Base-by-base conservation (phyloP, 495 filamentous ascomycete species). In the Xylaria cubensis region DNA sequence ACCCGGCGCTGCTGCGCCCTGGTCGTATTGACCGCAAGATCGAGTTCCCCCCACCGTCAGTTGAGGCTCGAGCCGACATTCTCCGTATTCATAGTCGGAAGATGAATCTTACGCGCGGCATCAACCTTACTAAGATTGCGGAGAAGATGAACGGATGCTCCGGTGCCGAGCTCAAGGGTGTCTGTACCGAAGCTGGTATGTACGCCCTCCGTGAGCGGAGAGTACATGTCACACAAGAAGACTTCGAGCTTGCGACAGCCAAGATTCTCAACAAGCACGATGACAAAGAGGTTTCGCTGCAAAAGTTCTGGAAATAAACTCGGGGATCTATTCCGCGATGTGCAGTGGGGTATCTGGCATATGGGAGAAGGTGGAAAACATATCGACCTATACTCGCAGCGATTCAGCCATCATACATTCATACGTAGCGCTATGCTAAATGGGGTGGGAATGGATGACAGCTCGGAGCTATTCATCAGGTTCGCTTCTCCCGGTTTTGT, bases 211-310 rank as follows among this genome's bases (percentile, higher is more conserved):
- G 96, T 72, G 96, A 99, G 83, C 86, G 96, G 79, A 90, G 96
- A 74, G 96, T 98, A 68, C 96, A 99, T 79, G 96, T 99, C 71
- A 99, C 96, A 42, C 96, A 99, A 82, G 96, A 99, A 83, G 96
- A 99, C 85, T 99, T 99, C 80, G 96, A 99, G 81, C 87, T 99
- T 74, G 96, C 96, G 34, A 98, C 97, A 4, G 96, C 96, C 78
- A 99, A 99, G 92, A 95, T 99, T 64, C 89, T 99, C 79, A 98
- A 98, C 87, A 98, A 98, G 87, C 96, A 99, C 80, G 96, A 99
- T 77, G 96, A 99, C 81, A 99, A 98, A 87, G 94, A 97, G 82
- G 93, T 92, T 71, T 82, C 86, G 32, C 76, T 97, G 73, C 91
- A 90, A 68, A 97, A 97, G 83, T 84, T 97, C 77, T 97, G 93